Evolutionary conservation across 2,329 filamentous ascomycete genomes (phyloP), one percentile per base, ranked within the genome.

Genomic region (Stagonosporopsis rhizophila): DNA sequence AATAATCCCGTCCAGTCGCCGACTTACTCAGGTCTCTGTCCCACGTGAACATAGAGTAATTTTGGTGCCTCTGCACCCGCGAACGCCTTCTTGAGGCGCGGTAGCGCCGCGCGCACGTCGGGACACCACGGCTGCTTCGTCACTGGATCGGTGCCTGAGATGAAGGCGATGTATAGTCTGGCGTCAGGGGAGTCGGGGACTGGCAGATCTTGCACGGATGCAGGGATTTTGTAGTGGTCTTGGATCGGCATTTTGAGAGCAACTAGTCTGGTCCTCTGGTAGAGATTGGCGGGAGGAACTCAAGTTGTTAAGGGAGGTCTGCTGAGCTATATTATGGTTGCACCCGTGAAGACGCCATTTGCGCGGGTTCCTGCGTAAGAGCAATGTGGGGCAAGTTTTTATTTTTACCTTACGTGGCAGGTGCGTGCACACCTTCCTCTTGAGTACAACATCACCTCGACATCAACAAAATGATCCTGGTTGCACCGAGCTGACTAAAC

Each of bases 51-150:
- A 27, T 46, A 56, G 4, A 17, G 32, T 3, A 58, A 30, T 15
- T 25, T 14, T 4, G 58, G 54, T 7, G 38, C 44, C 17, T 44
- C 38, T 4, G 23, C 32, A 6, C 38, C 11, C 12, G 38, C 30
- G 32, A 61, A 61, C 5, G 30, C 35, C 12, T 37, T 48, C 23
- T 51, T 11, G 15, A 57, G 47, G 0, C 28, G 17, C 11, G 59
- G 59, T 39, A 61, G 15, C 42, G 59, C 49, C 7, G 59, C 59
- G 4, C 56, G 54, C 15, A 61, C 59, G 40, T 61, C 59, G 12
- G 59, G 56, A 50, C 59, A 61, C 59, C 59, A 61, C 4, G 59
- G 30, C 27, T 52, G 41, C 7, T 55, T 38, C 4, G 56, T 61
- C 17, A 40, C 42, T 0, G 59, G 49, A n/a, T 56, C 52, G 11